phyloP scores from a whole-genome alignment of 352 stramenopile genomes.

The Phytophthora rubi region DNA sequence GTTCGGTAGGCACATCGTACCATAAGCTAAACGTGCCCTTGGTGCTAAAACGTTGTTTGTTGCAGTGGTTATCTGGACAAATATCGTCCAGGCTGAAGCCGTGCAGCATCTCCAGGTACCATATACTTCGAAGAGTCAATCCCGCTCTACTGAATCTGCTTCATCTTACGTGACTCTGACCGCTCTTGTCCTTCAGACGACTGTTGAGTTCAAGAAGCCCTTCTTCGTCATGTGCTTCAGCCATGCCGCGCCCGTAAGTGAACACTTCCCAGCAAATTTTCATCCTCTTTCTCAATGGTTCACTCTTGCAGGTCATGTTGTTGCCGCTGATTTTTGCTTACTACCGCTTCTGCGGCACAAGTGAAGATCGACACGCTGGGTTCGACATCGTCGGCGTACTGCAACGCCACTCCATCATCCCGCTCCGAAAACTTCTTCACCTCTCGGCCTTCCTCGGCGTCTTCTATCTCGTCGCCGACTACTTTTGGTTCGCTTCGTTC shows the following conservation, averaged over 20 bases:
- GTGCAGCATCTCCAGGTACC: slow-evolving; percentile 35
- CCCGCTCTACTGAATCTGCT: neutral
- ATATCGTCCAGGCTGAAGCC: slow-evolving; percentile 33
- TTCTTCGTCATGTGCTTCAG: slow-evolving; percentile 65
- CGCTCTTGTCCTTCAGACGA: neutral
- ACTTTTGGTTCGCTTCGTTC: slow-evolving; percentile 66
- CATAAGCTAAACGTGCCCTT: no score
- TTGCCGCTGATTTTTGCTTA: slow-evolving; percentile 43
- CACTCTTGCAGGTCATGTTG: slow-evolving; percentile 32
- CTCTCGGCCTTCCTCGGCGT: slow-evolving; percentile 46
- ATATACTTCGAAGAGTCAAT: neutral
- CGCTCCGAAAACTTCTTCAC: slow-evolving; percentile 27
- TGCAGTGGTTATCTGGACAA: slow-evolving; percentile 33
- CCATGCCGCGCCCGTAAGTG: slow-evolving; percentile 39
- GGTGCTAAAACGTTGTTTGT: no score
- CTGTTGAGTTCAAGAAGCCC: slow-evolving; percentile 46
- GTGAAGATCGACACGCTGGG: slow-evolving; percentile 19
- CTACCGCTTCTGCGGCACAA: slow-evolving; percentile 36
- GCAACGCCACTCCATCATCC: slow-evolving; percentile 44
- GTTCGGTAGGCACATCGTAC: slow-evolving; percentile 7
- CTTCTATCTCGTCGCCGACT: slow-evolving; percentile 60
- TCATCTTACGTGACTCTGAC: neutral
- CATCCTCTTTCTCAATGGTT: neutral
- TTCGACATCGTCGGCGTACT: slow-evolving; percentile 31
- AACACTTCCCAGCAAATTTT: neutral